Base-by-base conservation (phyloP, 2,329 filamentous ascomycete genomes). In the Epichloe bromicola region DNA sequence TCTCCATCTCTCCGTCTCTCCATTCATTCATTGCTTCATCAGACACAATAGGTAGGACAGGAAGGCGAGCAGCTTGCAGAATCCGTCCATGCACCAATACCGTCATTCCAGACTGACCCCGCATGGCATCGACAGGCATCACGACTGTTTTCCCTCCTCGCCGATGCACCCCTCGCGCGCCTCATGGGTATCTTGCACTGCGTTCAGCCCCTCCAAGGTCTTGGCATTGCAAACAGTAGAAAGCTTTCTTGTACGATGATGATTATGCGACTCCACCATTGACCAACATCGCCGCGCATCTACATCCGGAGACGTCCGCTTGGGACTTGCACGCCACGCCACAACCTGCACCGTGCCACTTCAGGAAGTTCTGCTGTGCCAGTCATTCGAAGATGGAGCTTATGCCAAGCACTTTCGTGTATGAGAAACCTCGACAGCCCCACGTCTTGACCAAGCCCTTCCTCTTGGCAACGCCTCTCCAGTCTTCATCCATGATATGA, bases 371-470 rank as follows among this genome's bases (percentile, higher is more conserved):
- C n/a, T 40, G 20, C 30, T 17, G 17, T 15, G 23, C 17, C 17
- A 44, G 23, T n/a, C 23, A 33, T 15, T n/a, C 15, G 5, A 38
- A 37, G 30, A 51, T 43, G 26, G 33, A 19, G 19, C 14, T 30
- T 23, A n/a, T 23, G 50, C 50, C 46, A 51, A 51, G 50, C 19
- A 48, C 11, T 20, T 20, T 48, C 39, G n/a, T 39, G 10, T 44
- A 20, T 5, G 12, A 42, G 10, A 45, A 19, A 39, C 33, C 45
- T 51, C 38, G 23, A 23, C 20, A 17, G 50, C 40, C 50, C 45
- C 50, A 48, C 45, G 50, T 26, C n/a, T 30, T 34, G 20, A 3
- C 1, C 33, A 47, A 34, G 33, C 38, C n/a, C 42, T 7, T 34
- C 10, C 17, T 48, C 50, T 51, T 51, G 50, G 50, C 50, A 15